Evolutionary conservation across 768 basidiomycete genomes (phyloP), one percentile per base, ranked within the genome.

Genomic region (Hydnomerulius pinastri): DNA sequence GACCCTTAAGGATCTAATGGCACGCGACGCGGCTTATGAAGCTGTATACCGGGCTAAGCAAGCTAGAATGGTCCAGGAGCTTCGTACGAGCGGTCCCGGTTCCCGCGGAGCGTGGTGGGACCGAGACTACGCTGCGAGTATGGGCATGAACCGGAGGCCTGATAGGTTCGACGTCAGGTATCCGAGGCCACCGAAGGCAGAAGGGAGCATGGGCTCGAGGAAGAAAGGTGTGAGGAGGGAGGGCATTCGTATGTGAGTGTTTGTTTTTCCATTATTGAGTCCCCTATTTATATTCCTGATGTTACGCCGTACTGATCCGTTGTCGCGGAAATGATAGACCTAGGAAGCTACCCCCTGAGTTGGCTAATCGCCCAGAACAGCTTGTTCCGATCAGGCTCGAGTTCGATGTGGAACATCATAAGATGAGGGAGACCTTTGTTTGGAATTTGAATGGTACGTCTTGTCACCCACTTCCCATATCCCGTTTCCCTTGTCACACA

Each of bases 301-400:
- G 23, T 25, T 24, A 41, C 28, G 29, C 49, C 50, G 41, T 54
- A 43, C 50, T 53, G 53, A 52, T 57, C 53, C 58, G 29, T 39
- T n/a, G 32, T n/a, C 42, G 20, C 52, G 40, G 47, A 33, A 47
- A 40, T 52, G 45, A 25, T 46, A 87, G 86, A 53, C 90, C 90
- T 11, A 73, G 83, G 48, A 82, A 77, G 57, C 60, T 90, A 20
- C 70, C 75, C 7, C 60, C 73, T 6, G 77, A 81, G 45, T 77
- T 85, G 28, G 80, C 80, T 5, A 77, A 83, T 56, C 74, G 78
- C 23, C 77, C 81, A 11, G 97, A 99, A 63, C 78, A 84, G 59
- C 86, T 99, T 23, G 87, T 98, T 4, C 97, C 97, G 3, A 87
- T 99, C 33, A 83, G 97, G n/a, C 75, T 99, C 44, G 97, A 99